Evolutionary conservation across 352 stramenopile genomes (phyloP).

Genomic region (Globisporangium acanthophoron): DNA sequence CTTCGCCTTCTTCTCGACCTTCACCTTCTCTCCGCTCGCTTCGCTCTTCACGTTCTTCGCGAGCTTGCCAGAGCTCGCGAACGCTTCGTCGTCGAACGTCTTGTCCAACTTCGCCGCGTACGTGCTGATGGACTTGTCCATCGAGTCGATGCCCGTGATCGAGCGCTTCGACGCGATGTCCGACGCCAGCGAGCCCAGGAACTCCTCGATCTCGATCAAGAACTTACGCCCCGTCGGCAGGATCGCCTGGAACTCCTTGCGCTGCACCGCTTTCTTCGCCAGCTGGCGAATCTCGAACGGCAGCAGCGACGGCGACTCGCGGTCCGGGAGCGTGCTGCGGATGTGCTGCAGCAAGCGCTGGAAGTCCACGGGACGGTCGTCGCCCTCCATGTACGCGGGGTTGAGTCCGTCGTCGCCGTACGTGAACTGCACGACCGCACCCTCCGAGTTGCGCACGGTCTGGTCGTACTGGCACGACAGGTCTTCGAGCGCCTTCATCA

Average conservation of each 20-base stretch:
- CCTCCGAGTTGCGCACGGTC: slow-evolving; percentile 87
- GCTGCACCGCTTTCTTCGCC: slow-evolving; percentile 82
- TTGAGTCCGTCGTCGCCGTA: slow-evolving; percentile 99
- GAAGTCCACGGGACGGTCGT: slow-evolving; percentile 96
- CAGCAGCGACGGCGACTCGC: slow-evolving; percentile 58
- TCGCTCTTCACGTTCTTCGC: slow-evolving; percentile 18
- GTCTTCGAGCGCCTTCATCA: slow-evolving; percentile 99
- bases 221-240: slow-evolving; percentile 88
- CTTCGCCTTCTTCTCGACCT: slow-evolving; percentile 51
- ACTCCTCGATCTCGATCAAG: slow-evolving; percentile 86
- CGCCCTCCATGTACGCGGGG: slow-evolving; percentile 94
- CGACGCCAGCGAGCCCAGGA: slow-evolving; percentile 58
- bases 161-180: slow-evolving; percentile 55
- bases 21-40: slow-evolving; percentile 5
- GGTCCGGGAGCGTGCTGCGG: slow-evolving; percentile 69
- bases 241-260: slow-evolving; percentile 75
- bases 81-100: slow-evolving; percentile 55
- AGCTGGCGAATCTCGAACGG: slow-evolving; percentile 82
- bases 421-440: slow-evolving; percentile 96
- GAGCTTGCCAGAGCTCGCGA: slow-evolving; percentile 13
- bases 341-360: slow-evolving; percentile 91
- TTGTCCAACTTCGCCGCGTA: slow-evolving; percentile 67
- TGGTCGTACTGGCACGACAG: slow-evolving; percentile 94
- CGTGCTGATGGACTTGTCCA: slow-evolving; percentile 59
- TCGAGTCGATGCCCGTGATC: slow-evolving; percentile 47